Conservation (phyloP, 139 green algal genomes). For the Coelastrella sp. region DNA sequence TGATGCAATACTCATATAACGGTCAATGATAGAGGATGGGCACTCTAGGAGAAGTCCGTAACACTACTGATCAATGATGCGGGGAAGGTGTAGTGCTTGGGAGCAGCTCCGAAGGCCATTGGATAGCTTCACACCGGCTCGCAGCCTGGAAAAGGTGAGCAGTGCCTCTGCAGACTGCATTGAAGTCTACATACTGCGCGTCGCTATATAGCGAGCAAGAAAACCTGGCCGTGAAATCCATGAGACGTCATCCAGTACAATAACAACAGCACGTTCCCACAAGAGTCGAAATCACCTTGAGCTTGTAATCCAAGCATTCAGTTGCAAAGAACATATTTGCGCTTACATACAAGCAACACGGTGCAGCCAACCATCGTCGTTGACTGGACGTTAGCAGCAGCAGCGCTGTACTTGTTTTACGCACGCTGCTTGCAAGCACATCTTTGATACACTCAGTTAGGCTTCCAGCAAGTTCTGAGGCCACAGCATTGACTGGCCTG, state of each 20-base stretch:
- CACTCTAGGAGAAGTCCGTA: background rate
- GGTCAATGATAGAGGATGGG: background rate
- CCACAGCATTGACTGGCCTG: background rate
- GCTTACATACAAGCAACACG: no score
- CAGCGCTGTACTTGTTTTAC: no score
- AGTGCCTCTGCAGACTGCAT: background rate
- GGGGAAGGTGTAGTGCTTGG: background rate
- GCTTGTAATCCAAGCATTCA: no score
- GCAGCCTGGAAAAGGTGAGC: no score
- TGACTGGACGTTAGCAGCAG: background rate
- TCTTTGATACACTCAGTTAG: background rate
- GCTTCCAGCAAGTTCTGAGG: background rate
- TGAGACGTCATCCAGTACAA: constrained; percentile 3
- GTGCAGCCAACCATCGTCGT: no score
- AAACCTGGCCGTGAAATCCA: background rate
- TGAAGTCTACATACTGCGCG: background rate
- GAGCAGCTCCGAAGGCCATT: background rate
- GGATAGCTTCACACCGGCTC: background rate
- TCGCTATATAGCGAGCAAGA: background rate
- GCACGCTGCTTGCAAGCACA: no score
- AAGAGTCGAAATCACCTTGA: background rate
- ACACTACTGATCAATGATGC: background rate
- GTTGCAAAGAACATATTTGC: no score
- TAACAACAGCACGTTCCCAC: background rate
- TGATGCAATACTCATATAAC: no score